Conservation (phyloP, 1,284 basidiomycete genomes). For the Leccinum brunneo-olivaceum region DNA sequence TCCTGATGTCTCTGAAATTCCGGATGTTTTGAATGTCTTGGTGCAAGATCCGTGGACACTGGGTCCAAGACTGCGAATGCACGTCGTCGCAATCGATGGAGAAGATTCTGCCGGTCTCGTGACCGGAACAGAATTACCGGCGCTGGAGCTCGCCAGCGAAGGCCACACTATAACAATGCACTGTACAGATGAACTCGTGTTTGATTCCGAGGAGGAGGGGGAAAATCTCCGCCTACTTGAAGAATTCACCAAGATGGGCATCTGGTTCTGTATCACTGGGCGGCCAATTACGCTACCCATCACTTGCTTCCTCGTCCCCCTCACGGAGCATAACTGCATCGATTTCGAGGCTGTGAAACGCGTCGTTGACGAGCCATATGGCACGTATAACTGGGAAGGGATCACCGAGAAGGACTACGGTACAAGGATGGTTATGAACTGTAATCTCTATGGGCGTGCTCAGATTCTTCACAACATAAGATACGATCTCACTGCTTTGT, state of each 20-base stretch:
- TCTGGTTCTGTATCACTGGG: slow-evolving; percentile 59
- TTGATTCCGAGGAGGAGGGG: slow-evolving; percentile 40
- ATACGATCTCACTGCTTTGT: slow-evolving; percentile 57
- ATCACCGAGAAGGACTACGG: slow-evolving; percentile 43
- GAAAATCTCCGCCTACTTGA: slow-evolving; percentile 46
- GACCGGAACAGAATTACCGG: slow-evolving; percentile 50
- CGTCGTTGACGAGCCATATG: slow-evolving; percentile 43
- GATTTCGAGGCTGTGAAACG: slow-evolving; percentile 52
- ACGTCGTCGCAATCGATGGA: slow-evolving; percentile 50
- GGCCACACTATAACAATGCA: slow-evolving; percentile 33
- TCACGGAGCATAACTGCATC: slow-evolving; percentile 40
- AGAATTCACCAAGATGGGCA: slow-evolving; percentile 53
- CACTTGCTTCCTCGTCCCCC: slow-evolving; percentile 58
- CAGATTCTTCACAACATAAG: slow-evolving; percentile 52
- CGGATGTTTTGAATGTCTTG: slow-evolving; percentile 47
- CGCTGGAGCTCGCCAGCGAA: slow-evolving; percentile 37
- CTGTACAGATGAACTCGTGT: slow-evolving; percentile 34
- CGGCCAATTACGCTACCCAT: slow-evolving; percentile 44
- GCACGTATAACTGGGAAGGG: slow-evolving; percentile 47
- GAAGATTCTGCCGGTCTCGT: slow-evolving; percentile 49
- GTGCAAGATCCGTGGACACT: slow-evolving; percentile 64
- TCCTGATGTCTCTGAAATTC: slow-evolving; percentile 37
- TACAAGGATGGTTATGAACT: slow-evolving; percentile 47
- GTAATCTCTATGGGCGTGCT: slow-evolving; percentile 48
- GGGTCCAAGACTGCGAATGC: slow-evolving; percentile 50